Base-by-base conservation (phyloP, 805 yeast genomes). In the Starmerella floris region DNA sequence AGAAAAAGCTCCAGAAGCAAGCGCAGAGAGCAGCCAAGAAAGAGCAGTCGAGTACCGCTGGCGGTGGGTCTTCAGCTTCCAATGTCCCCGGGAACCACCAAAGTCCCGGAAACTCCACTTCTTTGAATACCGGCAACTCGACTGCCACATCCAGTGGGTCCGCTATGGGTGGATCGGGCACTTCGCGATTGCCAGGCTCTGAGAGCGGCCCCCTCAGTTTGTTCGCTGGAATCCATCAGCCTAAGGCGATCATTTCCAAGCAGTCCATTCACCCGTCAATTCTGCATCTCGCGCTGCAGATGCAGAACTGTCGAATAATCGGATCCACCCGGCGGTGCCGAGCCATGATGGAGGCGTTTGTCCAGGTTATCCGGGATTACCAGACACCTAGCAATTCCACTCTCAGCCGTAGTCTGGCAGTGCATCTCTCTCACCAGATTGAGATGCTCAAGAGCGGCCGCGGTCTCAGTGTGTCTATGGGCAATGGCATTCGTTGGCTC, bases 401-500 rank as follows among this genome's bases (percentile, higher is more conserved):
- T 1, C 68, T 91, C 53, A 77, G 87, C 28, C 77, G 98, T 65
- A 83, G 87, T 62, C 70, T 91, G 55, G 84, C 95, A 0, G 77
- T 79, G 26, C 88, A 85, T 60, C 68, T 91, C 45, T 77, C 94
- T 10, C 83, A 81, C 56, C 98, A 91, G 63, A 91, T 91, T 51
- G 98, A 88, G 59, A 83, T 81, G 52, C 67, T 91, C 53, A 88
- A 83, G 55, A 76, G 83, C 9, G 87, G 95, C 3, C 74, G 98
- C 49, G 96, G 97, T 1, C 68, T 91, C 38, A 77, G 91, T 43
- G 82, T 87, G 2, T 74, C 95, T 1, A 91, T 91, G 98, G 98
- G 98, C 42, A 91, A 87, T 64, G 88, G 96, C 2, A 91, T 91
- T 51, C 75, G 98, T 55, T 87, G 96, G 95, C 70, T 91, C 50